Conservation (phyloP, 352 stramenopile species). For the Globisporangium irregulare region DNA sequence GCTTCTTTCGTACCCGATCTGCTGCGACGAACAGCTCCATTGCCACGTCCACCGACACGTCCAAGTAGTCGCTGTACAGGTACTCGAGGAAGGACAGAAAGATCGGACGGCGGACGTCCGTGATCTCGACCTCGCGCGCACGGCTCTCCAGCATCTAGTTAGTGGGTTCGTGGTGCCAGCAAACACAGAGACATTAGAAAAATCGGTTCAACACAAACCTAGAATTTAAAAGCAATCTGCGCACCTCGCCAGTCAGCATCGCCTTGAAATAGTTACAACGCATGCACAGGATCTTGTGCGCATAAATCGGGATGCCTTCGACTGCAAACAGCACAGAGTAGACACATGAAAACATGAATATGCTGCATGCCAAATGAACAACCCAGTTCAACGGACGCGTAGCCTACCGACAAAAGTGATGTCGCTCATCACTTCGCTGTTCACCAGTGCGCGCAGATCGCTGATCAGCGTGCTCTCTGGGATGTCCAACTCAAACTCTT, state of each 20-base stretch:
- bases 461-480: constrained; percentile 77
- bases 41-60: constrained; percentile 88
- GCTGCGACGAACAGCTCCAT: constrained; percentile 94
- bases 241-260: constrained; percentile 81
- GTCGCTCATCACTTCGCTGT: constrained; percentile 87
- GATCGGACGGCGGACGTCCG: constrained; percentile 88
- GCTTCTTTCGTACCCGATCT: constrained; percentile 55
- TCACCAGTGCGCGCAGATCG: constrained; percentile 73
- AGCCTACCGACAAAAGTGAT: constrained; percentile 81
- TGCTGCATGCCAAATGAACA: too few relatives aligned
- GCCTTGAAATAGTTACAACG: constrained; percentile 94
- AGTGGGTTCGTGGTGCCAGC: constrained; percentile 1
- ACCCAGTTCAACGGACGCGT: too few relatives aligned
- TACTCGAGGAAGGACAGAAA: constrained; percentile 96
- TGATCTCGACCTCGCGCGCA: constrained; percentile 89
- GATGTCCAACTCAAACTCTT: constrained; percentile 81
- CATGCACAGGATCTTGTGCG: constrained; percentile 91
- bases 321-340: constrained; percentile 33
- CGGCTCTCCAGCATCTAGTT: constrained; percentile 88
- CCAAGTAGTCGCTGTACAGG: constrained; percentile 95
- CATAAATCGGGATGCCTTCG: constrained; percentile 85
- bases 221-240: not conserved
- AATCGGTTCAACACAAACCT: not conserved
- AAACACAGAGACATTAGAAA: not conserved
- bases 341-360: too few relatives aligned